Evolutionary conservation across 2,329 filamentous ascomycete genomes (phyloP), one percentile per base, ranked within the genome.

Genomic region (Cercospora citrullina): DNA sequence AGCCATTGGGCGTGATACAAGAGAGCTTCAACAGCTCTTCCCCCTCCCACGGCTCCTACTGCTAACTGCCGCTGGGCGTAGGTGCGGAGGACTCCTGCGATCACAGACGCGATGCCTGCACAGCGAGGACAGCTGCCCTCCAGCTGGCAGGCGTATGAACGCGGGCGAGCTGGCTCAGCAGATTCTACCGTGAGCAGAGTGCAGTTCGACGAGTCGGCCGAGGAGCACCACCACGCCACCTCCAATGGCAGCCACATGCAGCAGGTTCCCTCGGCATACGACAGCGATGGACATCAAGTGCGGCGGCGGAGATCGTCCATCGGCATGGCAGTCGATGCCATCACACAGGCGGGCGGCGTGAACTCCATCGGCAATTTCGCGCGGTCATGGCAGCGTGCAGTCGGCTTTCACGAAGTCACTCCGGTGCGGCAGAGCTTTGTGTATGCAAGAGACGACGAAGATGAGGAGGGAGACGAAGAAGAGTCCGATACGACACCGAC

Each of bases 311-410:
- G 81, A 75, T 85, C 83, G 26, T 84, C 83, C 7, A 80, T 84
- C 73, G 81, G 81, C 8, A 80, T 85, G 76, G 84, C 85, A 60
- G 77, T 87, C 64, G 79, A 81, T 58, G 80, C 83, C 6, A 69
- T 83, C 21, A 75, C 91, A 72, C 89, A 96, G 69, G 90, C 92
- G 59, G 95, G 94, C 71, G 94, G 94, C 61, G 90, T 94, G 69
- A 98, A 98, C 83, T 96, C 92, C 79, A 91, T 98, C 75, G 90
- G 95, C 76, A 64, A 64, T 75, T 98, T 98, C 78, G 92, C 94
- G 55, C 88, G 91, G 69, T 96, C 92, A 74, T 97, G 93, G 91
- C 92, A 94, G 80, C 89, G 94, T 78, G 94, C 94, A 42, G 93
- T 93, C 28, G 90, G 87, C 66, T 98, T 98, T 79, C 87, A 89